phyloP scores from a whole-genome alignment of 352 stramenopile genomes.

The Aphanomyces euteiches region DNA sequence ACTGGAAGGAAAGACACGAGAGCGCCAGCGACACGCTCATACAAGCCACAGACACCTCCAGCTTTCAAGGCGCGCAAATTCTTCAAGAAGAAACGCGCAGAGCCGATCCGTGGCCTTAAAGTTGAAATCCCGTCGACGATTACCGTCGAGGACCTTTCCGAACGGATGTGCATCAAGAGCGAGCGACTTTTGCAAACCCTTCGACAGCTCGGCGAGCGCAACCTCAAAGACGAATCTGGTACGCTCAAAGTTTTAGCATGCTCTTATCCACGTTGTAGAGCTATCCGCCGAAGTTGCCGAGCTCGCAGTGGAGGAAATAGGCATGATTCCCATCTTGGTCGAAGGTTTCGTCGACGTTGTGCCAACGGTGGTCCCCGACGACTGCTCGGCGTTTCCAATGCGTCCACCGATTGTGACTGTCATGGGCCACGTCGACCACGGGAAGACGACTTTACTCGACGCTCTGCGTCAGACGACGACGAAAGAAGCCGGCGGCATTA shows the following conservation, averaged over 20 bases:
- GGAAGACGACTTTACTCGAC: slow-evolving; percentile 99
- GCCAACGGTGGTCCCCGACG: slow-evolving; percentile 49
- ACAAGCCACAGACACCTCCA: slow-evolving; percentile 42
- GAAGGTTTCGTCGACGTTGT: slow-evolving; percentile 81
- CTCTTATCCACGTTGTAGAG: slow-evolving; percentile 35
- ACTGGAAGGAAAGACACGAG: slow-evolving; percentile 36
- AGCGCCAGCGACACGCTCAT: slow-evolving; percentile 56
- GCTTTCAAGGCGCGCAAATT: not conserved
- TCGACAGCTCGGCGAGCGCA: slow-evolving; percentile 62
- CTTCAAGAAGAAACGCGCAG: not conserved
- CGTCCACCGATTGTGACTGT: slow-evolving; percentile 96
- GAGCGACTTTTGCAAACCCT: slow-evolving; percentile 60
- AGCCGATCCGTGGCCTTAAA: slow-evolving; percentile 33
- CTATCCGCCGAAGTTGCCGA: slow-evolving; percentile 56
- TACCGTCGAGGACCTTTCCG: slow-evolving; percentile 69
- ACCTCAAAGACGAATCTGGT: slow-evolving; percentile 59
- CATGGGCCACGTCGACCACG: slow-evolving; percentile 99
- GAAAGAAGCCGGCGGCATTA: slow-evolving; percentile 99
- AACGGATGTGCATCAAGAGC: slow-evolving; percentile 78
- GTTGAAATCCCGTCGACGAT: slow-evolving; percentile 75
- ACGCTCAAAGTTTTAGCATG: not conserved
- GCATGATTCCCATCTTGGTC: slow-evolving; percentile 82
- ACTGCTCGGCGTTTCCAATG: slow-evolving; percentile 64
- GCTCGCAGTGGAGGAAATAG: slow-evolving; percentile 73
- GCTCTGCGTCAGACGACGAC: slow-evolving; percentile 88